A percentile compares a stretch with the other conserved stretches of the same genome.
Evolutionary conservation across 2,329 filamentous ascomycete species (phyloP).

Genomic region (Beauveria pseudobassiana): DNA sequence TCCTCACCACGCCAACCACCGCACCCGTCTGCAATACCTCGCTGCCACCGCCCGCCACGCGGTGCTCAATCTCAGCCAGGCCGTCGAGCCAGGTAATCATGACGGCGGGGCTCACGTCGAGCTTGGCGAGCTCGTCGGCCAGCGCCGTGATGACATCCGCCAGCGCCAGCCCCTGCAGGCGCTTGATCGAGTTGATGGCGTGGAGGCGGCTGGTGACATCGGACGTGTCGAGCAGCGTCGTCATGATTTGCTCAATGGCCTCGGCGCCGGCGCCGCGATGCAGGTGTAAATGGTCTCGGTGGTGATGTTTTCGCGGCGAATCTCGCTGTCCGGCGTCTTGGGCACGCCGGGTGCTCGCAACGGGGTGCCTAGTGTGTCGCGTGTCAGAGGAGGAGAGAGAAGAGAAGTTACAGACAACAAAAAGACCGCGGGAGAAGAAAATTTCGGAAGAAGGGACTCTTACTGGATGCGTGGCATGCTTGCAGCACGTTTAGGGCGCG

Average conservation of each 20-base stretch:
- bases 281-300: constrained; percentile 96
- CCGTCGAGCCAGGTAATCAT: constrained; percentile 89
- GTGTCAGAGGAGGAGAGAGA: not conserved
- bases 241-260: constrained; percentile 77
- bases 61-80: constrained; percentile 85
- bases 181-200: constrained; percentile 83
- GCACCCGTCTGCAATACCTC: constrained; percentile 90
- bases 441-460: constrained; percentile 19
- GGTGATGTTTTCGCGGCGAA: constrained; percentile 70
- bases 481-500: constrained; percentile 91
- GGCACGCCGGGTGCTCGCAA: constrained; percentile 53
- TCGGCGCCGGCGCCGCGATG: constrained; percentile 86
- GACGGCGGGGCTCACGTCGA: constrained; percentile 80
- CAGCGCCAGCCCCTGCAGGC: constrained; percentile 75
- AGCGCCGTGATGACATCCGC: constrained; percentile 89
- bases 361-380: constrained; percentile 49
- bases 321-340: constrained; percentile 53
- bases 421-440: not conserved
- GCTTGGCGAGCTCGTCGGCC: constrained; percentile 70
- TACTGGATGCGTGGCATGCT: constrained; percentile 90
- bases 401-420: not conserved
- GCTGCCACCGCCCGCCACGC: constrained; percentile 78
- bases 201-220: constrained; percentile 86
- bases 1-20: constrained; percentile 79
- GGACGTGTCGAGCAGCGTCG: constrained; percentile 72